Base-by-base conservation (phyloP, 352 stramenopile species). In the Pythium aristosporum region DNA sequence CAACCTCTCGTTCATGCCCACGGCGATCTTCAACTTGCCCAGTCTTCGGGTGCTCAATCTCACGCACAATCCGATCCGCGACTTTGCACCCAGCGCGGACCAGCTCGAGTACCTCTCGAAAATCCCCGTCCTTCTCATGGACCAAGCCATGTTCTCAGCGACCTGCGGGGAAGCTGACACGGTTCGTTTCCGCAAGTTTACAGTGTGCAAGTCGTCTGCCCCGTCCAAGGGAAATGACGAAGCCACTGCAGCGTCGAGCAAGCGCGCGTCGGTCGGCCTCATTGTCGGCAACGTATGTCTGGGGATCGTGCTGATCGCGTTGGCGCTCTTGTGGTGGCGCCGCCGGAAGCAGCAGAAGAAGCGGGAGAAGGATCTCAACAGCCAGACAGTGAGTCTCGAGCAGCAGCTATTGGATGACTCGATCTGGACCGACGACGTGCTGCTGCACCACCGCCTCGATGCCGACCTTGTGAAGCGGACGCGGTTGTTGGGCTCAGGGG, bases 401-500 rank as follows among this genome's bases (percentile, higher is more conserved):
- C 16, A 51, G 20, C 46, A 51, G 4, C 20, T 51, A 8, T 21
- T 51, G 8, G 46, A 51, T 5, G 46, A 51, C 10, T 55, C 57
- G 34, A 57, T 64, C 28, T 64, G 57, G 57, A 23, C 44, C 12
- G 47, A 55, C 15, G 1, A 30, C 0, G 2, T 50, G 13, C 25
- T 66, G 48, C 23, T 53, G 5, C 39, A 53, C 25, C 49, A 66
- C 32, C 49, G 51, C 5, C 59, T 66, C 1, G 42, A 55, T n/a
- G 21, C 7, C n/a, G 49, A 36, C 3, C 15, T 47, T 1, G 42
- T 66, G 10, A 34, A 23, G 23, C 13, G 25, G 3, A 32, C 13
- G 6, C 36, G 39, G 5, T 12, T 51, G 3, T 12, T 66, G 3
- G 55, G 57, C 52, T 58, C 34, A 10, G 64, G 64, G n/a, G 32